Conservation (phyloP, 495 filamentous ascomycete genomes). For the Penicillium verhagenii region DNA sequence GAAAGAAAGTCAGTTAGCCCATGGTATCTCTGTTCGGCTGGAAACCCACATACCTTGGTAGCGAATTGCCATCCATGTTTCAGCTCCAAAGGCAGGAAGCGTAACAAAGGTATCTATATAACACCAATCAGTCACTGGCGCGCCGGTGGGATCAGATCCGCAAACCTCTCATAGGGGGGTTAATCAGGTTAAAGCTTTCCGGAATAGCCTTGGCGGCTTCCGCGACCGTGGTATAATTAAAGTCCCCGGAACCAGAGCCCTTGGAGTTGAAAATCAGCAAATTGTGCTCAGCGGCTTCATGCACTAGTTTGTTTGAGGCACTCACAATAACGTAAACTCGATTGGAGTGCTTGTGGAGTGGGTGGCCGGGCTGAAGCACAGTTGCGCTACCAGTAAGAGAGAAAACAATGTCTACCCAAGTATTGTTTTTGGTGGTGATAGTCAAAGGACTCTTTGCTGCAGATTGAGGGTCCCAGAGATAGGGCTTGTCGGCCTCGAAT, state of each 20-base stretch:
- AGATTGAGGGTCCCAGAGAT: background rate
- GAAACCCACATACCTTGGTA: slow-evolving; percentile 37
- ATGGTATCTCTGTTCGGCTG: background rate
- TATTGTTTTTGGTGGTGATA: slow-evolving; percentile 45
- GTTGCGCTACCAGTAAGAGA: slow-evolving; percentile 7
- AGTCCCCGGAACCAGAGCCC: slow-evolving; percentile 35
- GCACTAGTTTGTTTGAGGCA: background rate
- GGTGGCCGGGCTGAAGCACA: slow-evolving; percentile 36
- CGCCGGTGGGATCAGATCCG: background rate
- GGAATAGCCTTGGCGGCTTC: slow-evolving; percentile 40
- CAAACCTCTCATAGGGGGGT: slow-evolving; percentile 30
- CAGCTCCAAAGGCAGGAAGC: slow-evolving; percentile 16
- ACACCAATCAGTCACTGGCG: background rate
- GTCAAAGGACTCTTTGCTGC: slow-evolving; percentile 22
- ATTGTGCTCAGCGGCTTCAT: too few species aligned
- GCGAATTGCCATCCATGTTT: slow-evolving; percentile 40
- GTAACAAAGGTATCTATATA: slow-evolving; percentile 39
- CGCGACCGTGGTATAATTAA: slow-evolving; percentile 40
- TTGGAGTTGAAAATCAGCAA: background rate
- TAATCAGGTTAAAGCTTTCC: slow-evolving; percentile 31
- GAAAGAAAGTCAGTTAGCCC: background rate
- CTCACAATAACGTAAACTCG: slow-evolving; percentile 30
- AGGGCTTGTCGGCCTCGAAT: background rate
- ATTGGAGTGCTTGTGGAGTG: slow-evolving; percentile 57
- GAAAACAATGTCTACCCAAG: slow-evolving; percentile 54